A percentile compares a stretch with the other conserved stretches of the same genome.
Evolutionary conservation across 805 yeast genomes (phyloP).

Genomic region (Zygosaccharomyces siamensis): DNA sequence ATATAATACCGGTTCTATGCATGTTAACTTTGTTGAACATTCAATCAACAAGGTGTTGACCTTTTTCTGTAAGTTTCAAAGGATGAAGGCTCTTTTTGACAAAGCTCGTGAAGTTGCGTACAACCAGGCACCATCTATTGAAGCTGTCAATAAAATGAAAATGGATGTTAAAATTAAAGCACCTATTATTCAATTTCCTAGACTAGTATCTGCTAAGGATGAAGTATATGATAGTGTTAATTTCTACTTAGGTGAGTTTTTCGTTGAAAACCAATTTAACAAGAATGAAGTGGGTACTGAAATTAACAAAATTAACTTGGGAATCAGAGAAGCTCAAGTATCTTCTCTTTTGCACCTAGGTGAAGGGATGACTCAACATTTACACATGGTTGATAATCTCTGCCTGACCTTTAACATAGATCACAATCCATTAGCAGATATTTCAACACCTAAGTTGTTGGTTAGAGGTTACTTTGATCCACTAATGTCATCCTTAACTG

Average conservation of each 20-base stretch:
- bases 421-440: constrained; percentile 41
- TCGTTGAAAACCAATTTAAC: constrained; percentile 57
- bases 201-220: constrained; percentile 39
- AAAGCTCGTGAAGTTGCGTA: constrained; percentile 84
- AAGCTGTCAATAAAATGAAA: constrained; percentile 50
- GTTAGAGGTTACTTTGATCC: constrained; percentile 59
- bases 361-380: constrained; percentile 42
- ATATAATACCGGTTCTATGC: constrained; percentile 64
- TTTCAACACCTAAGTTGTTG: constrained; percentile 43
- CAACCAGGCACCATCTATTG: constrained; percentile 66
- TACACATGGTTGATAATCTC: constrained; percentile 62
- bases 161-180: constrained; percentile 71
- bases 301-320: constrained; percentile 58
- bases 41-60: constrained; percentile 64
- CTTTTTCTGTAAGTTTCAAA: constrained; percentile 67
- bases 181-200: constrained; percentile 81
- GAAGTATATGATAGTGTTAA: constrained; percentile 56
- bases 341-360: constrained; percentile 54
- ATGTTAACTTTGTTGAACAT: constrained; percentile 74
- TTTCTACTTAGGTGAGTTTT: constrained; percentile 78
- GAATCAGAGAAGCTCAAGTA: constrained; percentile 68
- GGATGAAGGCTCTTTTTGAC: constrained; percentile 88
- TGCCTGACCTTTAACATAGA: constrained; percentile 59
- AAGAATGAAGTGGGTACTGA: constrained; percentile 26
- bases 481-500: constrained; percentile 54